A percentile compares a stretch with the other conserved stretches of the same genome.
phyloP scores from a whole-genome alignment of 352 stramenopile genomes.

The Phytophthora pluvialis region DNA sequence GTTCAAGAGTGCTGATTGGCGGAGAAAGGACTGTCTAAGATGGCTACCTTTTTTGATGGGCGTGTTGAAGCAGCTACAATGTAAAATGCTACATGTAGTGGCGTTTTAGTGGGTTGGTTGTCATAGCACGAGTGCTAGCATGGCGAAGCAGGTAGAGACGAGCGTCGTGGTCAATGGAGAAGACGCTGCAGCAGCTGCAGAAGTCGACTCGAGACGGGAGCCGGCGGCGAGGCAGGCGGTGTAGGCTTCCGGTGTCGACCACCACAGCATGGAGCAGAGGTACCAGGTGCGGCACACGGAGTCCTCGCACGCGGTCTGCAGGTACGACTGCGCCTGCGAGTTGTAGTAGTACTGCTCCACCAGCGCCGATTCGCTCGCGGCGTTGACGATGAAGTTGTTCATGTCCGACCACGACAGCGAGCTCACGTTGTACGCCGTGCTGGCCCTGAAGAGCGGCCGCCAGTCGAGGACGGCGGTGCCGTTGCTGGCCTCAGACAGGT shows the following conservation, averaged over 20 bases:
- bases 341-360: slow-evolving; percentile 79
- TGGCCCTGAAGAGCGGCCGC: slow-evolving; percentile 62
- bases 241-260: slow-evolving; percentile 67
- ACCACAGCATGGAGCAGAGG: slow-evolving; percentile 82
- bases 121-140: background rate
- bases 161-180: background rate
- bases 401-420: slow-evolving; percentile 51
- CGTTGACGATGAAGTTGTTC: slow-evolving; percentile 45
- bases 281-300: slow-evolving; percentile 59
- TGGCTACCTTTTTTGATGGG: background rate
- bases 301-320: slow-evolving; percentile 42
- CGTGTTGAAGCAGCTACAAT: slow-evolving; percentile 1
- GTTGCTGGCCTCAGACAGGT: slow-evolving; percentile 48
- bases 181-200: background rate
- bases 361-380: slow-evolving; percentile 46
- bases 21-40: background rate
- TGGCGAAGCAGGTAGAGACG: background rate
- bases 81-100: background rate
- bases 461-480: slow-evolving; percentile 44
- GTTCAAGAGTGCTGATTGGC: background rate
- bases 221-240: slow-evolving; percentile 46
- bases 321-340: slow-evolving; percentile 71
- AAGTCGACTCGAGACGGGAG: slow-evolving; percentile 32
- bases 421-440: slow-evolving; percentile 56
- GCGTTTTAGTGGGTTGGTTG: background rate